Evolutionary conservation across 441 rosid species (phyloP), one percentile per base, ranked within the genome.

Genomic region (Populus hybrid): DNA sequence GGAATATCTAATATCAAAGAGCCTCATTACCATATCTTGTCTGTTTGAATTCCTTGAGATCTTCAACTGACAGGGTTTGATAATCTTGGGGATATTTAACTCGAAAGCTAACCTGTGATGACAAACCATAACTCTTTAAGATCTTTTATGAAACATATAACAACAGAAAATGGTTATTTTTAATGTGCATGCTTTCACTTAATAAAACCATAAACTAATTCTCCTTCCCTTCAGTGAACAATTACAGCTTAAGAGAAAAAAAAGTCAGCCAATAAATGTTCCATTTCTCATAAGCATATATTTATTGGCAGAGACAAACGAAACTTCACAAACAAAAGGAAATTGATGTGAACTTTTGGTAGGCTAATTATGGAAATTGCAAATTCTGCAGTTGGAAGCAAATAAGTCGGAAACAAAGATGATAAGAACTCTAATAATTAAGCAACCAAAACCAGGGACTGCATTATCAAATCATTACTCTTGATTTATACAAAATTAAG

Each of bases 41-140:
- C 76, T 94, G 97, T 87, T 94, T 94, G 82, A 97, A 94, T 78
- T 97, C 99, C 86, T 89, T 94, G 81, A 94, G 99, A 88, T 97
- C 99, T 86, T 97, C 99, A 69, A 83, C 86, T 77, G 99, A 91
- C 82, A 97, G 98, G 82, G 85, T 87, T 86, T 93, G 97, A 87
- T 94, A 85, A 82, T 92, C 99, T 83, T 87, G 87, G 35, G 98
- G 93, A 84, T 93, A 97, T 75, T 94, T 97, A 84, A 97, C 99
- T 79, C 97, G 92, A 82, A 88, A 96, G 87, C 91, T 92, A 86
- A 94, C 98, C 99, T 96, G 93, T 65, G 70, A 81, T 79, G 80
- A 72, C 74, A 84, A 82, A 75, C 30, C 74, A 81, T 34, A 74
- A 63, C 73, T 74, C 57, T 80, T 73, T 65, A 75, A 72, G 74